A percentile compares a stretch with the other conserved stretches of the same genome.
phyloP scores from a whole-genome alignment of 2,329 filamentous ascomycete species.

The Verticillium nubilum region DNA sequence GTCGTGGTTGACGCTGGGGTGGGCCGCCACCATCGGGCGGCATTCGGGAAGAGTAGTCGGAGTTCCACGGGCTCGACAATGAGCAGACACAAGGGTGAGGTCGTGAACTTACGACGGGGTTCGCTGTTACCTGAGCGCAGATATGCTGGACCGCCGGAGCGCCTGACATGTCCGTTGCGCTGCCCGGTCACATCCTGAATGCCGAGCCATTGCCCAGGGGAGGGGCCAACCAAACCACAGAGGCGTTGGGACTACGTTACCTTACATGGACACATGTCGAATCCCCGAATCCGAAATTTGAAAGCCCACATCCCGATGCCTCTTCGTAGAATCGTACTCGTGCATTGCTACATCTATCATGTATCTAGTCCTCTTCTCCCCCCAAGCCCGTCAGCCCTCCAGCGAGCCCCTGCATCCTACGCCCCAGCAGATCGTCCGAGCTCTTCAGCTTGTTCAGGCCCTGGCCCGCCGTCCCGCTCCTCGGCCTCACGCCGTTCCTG shows the following conservation, averaged over 20 bases:
- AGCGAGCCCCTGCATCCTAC: slow-evolving; percentile 54
- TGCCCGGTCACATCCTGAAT: too few relatives aligned
- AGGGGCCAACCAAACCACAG: too few relatives aligned
- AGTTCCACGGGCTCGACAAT: not conserved
- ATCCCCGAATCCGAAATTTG: not conserved
- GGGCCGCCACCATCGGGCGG: not conserved
- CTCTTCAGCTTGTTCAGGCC: slow-evolving; percentile 48
- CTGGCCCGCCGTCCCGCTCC: slow-evolving; percentile 31
- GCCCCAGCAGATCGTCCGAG: slow-evolving; percentile 50
- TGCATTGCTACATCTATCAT: not conserved
- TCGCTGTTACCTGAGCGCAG: too few relatives aligned
- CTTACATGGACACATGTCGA: too few relatives aligned
- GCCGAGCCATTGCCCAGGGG: too few relatives aligned
- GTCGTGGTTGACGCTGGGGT: not conserved
- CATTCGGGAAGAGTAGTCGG: not conserved
- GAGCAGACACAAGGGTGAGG: not conserved
- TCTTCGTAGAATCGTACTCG: not conserved
- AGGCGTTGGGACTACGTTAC: too few relatives aligned
- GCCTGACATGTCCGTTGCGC: not conserved
- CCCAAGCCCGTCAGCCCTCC: slow-evolving; percentile 45
- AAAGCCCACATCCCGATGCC: too few relatives aligned
- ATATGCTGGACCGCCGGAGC: not conserved
- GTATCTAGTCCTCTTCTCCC: slow-evolving; percentile 30
- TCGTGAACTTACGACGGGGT: too few relatives aligned
- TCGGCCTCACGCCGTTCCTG: slow-evolving; percentile 18